Conservation (phyloP, 768 basidiomycete species). For the Suillus subaureus region DNA sequence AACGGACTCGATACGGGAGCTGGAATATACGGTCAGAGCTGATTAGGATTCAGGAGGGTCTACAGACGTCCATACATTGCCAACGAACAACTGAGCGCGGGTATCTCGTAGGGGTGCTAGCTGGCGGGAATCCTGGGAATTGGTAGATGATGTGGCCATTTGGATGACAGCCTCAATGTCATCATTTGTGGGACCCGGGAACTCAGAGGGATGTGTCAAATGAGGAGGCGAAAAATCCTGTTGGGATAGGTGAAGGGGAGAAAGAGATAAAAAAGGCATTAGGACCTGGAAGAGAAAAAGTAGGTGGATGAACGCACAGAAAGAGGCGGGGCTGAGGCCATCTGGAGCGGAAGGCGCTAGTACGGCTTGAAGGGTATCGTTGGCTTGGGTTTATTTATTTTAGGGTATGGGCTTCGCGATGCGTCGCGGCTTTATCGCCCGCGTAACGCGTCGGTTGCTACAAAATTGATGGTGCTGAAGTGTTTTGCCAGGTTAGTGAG, state of each 20-base stretch:
- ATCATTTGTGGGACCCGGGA: constrained; percentile 60
- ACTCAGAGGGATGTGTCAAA: constrained; percentile 11
- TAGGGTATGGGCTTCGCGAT: constrained; percentile 11
- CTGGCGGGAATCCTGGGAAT: constrained; percentile 48
- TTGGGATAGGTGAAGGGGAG: background rate
- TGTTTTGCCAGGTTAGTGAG: background rate
- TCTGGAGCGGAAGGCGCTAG: constrained; percentile 13
- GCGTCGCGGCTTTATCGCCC: background rate
- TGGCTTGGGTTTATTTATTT: constrained; percentile 9
- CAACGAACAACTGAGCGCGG: constrained; percentile 93
- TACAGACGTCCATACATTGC: constrained; percentile 69
- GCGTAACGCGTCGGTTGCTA: constrained; percentile 5
- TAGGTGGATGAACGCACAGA: constrained; percentile 12
- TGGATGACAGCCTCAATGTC: constrained; percentile 93
- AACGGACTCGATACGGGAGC: constrained; percentile 96
- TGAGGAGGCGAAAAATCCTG: constrained; percentile 17
- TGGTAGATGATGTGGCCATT: constrained; percentile 78
- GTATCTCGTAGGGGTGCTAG: constrained; percentile 69
- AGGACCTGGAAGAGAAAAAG: background rate
- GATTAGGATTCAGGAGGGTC: constrained; percentile 5
- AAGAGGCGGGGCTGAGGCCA: constrained; percentile 18
- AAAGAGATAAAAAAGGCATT: constrained; percentile 2
- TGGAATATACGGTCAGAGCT: constrained; percentile 31
- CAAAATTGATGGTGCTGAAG: constrained; percentile 2
- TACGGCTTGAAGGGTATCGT: constrained; percentile 8